phyloP scores from a whole-genome alignment of 139 green algal species.

The Edaphochlamys debaryana region DNA sequence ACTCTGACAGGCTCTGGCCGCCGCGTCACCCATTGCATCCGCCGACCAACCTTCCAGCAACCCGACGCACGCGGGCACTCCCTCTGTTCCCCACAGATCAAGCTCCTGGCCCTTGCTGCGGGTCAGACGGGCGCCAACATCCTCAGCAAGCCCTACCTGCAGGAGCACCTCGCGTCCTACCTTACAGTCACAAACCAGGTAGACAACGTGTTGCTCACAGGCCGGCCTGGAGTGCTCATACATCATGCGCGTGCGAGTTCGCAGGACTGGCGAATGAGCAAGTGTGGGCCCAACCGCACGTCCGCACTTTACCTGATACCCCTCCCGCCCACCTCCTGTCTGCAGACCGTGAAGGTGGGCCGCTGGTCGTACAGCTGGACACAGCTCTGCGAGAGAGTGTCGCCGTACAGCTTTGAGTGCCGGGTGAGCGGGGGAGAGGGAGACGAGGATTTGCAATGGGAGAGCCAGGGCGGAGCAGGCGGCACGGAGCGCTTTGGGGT shows the following conservation, averaged over 20 bases:
- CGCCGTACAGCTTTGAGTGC: not conserved
- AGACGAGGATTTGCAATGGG: too few species aligned
- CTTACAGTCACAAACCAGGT: not conserved
- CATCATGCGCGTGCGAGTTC: too few species aligned
- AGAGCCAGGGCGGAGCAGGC: not conserved
- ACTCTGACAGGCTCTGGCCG: not conserved
- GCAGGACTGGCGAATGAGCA: too few species aligned
- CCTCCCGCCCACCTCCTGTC: too few species aligned
- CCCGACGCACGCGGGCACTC: not conserved
- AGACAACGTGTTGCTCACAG: too few species aligned
- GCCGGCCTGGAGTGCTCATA: too few species aligned
- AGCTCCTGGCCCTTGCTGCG: not conserved
- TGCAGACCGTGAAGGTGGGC: not conserved
- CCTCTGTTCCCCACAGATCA: not conserved
- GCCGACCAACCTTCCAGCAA: not conserved
- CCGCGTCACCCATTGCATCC: not conserved
- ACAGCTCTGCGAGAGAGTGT: not conserved
- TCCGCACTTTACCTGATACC: too few species aligned
- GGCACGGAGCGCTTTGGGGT: not conserved
- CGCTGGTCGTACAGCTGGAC: not conserved
- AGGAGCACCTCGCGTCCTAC: conserved; percentile 15
- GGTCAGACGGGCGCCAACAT: not conserved
- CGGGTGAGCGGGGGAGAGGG: too few species aligned
- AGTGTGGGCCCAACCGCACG: too few species aligned
- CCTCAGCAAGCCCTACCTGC: conserved; percentile 4